Evolutionary conservation across 108 stramenopile species (phyloP).

Genomic region (Cyclotella distinguenda): DNA sequence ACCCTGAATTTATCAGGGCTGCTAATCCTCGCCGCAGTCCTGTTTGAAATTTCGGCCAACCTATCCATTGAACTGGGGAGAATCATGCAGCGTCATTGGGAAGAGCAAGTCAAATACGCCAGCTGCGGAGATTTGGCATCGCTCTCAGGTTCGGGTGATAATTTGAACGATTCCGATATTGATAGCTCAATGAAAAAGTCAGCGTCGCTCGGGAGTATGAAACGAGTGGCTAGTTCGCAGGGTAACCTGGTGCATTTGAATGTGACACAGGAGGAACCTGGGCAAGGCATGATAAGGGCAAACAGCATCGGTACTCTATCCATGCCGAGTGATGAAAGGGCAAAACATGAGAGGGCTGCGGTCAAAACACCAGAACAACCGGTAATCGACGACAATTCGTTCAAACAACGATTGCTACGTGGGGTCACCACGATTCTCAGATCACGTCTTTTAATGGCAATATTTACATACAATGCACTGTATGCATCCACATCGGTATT

Average conservation of each 20-base stretch:
- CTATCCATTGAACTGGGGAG: slow-evolving; percentile 80
- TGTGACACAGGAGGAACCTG: slow-evolving; percentile 14
- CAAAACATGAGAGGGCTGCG: not conserved
- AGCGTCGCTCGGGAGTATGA: slow-evolving; percentile 74
- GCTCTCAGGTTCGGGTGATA: slow-evolving; percentile 38
- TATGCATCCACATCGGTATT: slow-evolving; percentile 79
- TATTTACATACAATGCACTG: slow-evolving; percentile 91
- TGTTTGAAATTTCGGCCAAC: slow-evolving; percentile 77
- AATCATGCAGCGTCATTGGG: slow-evolving; percentile 89
- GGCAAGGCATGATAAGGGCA: slow-evolving; percentile 34
- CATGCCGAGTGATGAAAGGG: slow-evolving; percentile 15
- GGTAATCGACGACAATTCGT: slow-evolving; percentile 68
- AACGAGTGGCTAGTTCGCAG: slow-evolving; percentile 66
- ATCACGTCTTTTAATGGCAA: slow-evolving; percentile 83
- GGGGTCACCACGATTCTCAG: slow-evolving; percentile 83
- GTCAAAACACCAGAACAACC: slow-evolving; percentile 19
- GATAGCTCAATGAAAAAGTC: slow-evolving; percentile 68
- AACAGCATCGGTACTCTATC: slow-evolving; percentile 28
- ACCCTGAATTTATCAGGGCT: slow-evolving; percentile 70
- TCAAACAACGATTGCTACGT: slow-evolving; percentile 79
- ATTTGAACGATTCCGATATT: slow-evolving; percentile 21
- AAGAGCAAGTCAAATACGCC: slow-evolving; percentile 66
- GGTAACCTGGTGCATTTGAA: slow-evolving; percentile 59
- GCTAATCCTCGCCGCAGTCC: slow-evolving; percentile 65
- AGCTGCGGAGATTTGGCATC: slow-evolving; percentile 68